phyloP scores from a whole-genome alignment of 495 filamentous ascomycete genomes.

The Daldinia concentrica region DNA sequence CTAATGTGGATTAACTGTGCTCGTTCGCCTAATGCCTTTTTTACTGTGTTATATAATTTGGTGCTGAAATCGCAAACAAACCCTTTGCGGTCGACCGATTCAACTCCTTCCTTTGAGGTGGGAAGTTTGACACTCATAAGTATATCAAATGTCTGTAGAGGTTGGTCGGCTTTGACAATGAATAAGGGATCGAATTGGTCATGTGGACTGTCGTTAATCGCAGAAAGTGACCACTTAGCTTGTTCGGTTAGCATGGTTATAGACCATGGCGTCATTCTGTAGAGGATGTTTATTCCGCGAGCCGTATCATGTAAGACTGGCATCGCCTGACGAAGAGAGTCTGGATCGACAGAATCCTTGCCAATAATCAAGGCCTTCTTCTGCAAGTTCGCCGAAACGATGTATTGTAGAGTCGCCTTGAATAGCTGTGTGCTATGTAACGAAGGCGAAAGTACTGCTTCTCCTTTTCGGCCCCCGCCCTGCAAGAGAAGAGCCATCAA shows the following conservation, averaged over 20 bases:
- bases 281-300: slow-evolving; percentile 81
- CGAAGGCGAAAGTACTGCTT: slow-evolving; percentile 74
- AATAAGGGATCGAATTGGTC: slow-evolving; percentile 88
- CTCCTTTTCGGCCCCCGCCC: slow-evolving; percentile 73
- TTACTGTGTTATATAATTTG: slow-evolving; percentile 69
- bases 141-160: slow-evolving; percentile 77
- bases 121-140: slow-evolving; percentile 51
- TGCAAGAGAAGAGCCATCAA: slow-evolving; percentile 83
- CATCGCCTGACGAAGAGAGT: slow-evolving; percentile 48
- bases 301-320: slow-evolving; percentile 72
- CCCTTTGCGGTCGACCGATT: slow-evolving; percentile 47
- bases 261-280: slow-evolving; percentile 91
- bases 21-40: slow-evolving; percentile 76
- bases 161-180: slow-evolving; percentile 73
- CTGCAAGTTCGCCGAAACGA: slow-evolving; percentile 73
- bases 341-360: slow-evolving; percentile 41
- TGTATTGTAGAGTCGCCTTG: slow-evolving; percentile 86
- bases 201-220: slow-evolving; percentile 74
- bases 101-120: slow-evolving; percentile 33
- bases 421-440: slow-evolving; percentile 95
- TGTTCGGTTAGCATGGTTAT: slow-evolving; percentile 76
- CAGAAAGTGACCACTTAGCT: slow-evolving; percentile 71
- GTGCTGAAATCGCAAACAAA: slow-evolving; percentile 49
- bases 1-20: slow-evolving; percentile 70
- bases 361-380: slow-evolving; percentile 69